These are phyloP conservation scores for Noccaea caerulescens DNA, from an alignment of 345 rosid species.

Conservation along the genomic window DNA sequence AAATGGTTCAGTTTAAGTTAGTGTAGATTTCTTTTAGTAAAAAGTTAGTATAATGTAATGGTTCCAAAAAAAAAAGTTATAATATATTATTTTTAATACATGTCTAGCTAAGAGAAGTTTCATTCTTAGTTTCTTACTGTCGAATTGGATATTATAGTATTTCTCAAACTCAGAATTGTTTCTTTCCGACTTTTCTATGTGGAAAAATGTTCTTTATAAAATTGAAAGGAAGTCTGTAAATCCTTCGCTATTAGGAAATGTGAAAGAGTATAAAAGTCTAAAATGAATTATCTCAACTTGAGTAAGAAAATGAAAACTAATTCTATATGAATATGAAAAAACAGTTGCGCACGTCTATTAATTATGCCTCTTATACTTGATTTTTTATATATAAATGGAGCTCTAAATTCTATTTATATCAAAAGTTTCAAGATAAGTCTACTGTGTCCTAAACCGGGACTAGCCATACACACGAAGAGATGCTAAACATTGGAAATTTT, in stretches of 20 bases:
- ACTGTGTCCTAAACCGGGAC: background rate
- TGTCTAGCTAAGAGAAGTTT: background rate
- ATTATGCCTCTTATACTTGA: background rate
- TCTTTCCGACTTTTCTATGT: slow-evolving; percentile 19
- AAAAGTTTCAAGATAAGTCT: slow-evolving; percentile 21
- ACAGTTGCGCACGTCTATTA: slow-evolving; percentile 3
- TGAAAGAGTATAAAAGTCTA: slow-evolving; percentile 27
- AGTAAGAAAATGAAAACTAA: background rate
- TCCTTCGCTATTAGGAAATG: background rate
- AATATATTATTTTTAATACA: background rate
- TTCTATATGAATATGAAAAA: background rate
- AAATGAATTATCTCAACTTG: slow-evolving; percentile 3
- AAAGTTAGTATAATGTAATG: no score
- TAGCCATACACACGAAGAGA: background rate
- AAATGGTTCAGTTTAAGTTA: background rate
- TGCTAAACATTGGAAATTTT: background rate
- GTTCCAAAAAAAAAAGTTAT: no score
- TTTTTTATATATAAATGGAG: background rate
- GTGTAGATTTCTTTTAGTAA: no score
- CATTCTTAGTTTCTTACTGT: background rate
- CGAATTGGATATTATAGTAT: background rate
- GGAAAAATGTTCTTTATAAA: background rate
- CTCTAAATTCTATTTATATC: background rate
- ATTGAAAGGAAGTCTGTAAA: background rate
- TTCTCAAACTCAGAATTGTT: background rate